A percentile compares a stretch with the other conserved stretches of the same genome.
These are phyloP conservation scores for Neoscytalidium dimidiatum DNA, from an alignment of 2,329 filamentous ascomycete species.

Conservation along the genomic window DNA sequence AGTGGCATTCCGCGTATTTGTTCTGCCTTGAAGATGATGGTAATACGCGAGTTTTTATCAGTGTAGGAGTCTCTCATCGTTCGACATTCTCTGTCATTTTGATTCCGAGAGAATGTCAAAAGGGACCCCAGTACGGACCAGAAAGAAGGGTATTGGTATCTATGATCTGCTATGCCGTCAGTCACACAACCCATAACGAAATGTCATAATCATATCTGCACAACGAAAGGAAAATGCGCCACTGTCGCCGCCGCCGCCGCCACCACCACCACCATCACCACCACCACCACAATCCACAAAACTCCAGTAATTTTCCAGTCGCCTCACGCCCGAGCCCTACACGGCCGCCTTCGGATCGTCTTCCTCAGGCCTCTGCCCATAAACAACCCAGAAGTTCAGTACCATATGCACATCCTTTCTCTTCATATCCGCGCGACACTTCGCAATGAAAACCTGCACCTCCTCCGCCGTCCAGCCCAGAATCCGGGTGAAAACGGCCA, in stretches of 20 bases:
- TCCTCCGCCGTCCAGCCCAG: constrained; percentile 46
- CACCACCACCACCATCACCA: no score
- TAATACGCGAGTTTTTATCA: no score
- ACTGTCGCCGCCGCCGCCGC: no score
- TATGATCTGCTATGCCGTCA: background rate
- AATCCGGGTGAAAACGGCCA: constrained; percentile 43
- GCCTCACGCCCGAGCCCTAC: background rate
- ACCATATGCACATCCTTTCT: constrained; percentile 13
- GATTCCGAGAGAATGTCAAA: no score
- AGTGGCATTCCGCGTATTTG: no score
- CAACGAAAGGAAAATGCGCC: no score
- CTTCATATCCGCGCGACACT: constrained; percentile 27
- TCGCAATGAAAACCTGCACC: constrained; percentile 41
- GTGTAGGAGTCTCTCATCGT: no score
- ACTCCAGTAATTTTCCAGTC: background rate
- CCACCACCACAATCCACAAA: background rate
- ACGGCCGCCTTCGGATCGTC: background rate
- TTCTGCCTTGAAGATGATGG: no score
- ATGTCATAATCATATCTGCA: no score
- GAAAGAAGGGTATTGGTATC: background rate
- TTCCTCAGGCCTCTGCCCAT: background rate
- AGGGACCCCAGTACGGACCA: background rate
- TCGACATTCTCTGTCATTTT: no score
- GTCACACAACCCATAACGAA: background rate
- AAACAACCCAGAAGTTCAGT: background rate